phyloP scores from a whole-genome alignment of 1,284 basidiomycete species.

The Cerioporus squamosus region DNA sequence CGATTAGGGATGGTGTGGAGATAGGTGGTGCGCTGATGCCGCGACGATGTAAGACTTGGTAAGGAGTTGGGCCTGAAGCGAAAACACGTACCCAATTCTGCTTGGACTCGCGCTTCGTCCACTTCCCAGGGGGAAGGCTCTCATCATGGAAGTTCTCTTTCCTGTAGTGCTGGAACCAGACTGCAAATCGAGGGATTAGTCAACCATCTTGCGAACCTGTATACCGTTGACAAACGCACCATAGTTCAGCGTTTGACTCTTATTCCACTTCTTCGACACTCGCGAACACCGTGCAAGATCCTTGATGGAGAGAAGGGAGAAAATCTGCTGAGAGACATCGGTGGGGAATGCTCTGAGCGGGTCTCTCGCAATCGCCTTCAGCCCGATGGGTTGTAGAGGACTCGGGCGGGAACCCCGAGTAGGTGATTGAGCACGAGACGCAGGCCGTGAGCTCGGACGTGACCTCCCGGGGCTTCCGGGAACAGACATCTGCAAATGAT shows the following conservation, averaged over 20 bases:
- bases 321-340: slow-evolving; percentile 79
- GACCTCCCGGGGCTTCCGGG: slow-evolving; percentile 49
- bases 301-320: slow-evolving; percentile 63
- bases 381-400: slow-evolving; percentile 41
- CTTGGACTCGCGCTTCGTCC: slow-evolving; percentile 86
- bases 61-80: not conserved
- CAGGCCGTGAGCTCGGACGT: slow-evolving; percentile 51
- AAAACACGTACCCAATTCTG: slow-evolving; percentile 66
- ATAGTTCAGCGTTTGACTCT: slow-evolving; percentile 89
- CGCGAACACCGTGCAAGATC: slow-evolving; percentile 78
- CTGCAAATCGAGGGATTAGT: slow-evolving; percentile 43
- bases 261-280: slow-evolving; percentile 85
- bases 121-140: slow-evolving; percentile 77
- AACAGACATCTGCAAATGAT: slow-evolving; percentile 56
- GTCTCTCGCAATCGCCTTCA: slow-evolving; percentile 46
- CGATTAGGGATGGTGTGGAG: slow-evolving; percentile 51
- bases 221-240: slow-evolving; percentile 59
- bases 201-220: too few relatives aligned
- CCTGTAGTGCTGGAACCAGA: slow-evolving; percentile 89
- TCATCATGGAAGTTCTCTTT: slow-evolving; percentile 82
- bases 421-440: slow-evolving; percentile 65
- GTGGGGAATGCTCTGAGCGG: slow-evolving; percentile 78
- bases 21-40: slow-evolving; percentile 58
- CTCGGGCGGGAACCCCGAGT: slow-evolving; percentile 51
- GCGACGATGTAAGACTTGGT: not conserved